Evolutionary conservation across 306 rosid species (phyloP).

Genomic region (Cicer yamashitae): DNA sequence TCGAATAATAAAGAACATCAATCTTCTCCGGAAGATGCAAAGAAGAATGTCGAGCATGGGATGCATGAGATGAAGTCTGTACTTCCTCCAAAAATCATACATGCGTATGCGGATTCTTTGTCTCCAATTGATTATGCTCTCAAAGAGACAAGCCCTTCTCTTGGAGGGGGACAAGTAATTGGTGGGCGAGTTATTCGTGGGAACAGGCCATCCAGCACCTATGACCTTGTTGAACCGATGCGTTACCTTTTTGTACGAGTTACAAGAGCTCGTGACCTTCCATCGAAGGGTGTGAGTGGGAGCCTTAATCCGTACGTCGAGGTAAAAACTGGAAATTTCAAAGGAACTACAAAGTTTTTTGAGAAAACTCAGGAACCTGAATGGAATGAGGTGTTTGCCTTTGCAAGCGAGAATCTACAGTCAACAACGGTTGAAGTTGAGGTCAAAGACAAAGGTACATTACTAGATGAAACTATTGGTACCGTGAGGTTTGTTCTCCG

Average conservation of each 20-base stretch:
- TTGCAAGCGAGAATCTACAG: constrained; percentile 73
- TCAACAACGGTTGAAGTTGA: constrained; percentile 65
- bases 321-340: constrained; percentile 86
- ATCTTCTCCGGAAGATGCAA: constrained; percentile 45
- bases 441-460: constrained; percentile 75
- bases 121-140: constrained; percentile 67
- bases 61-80: constrained; percentile 65
- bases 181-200: constrained; percentile 73
- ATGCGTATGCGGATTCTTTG: constrained; percentile 54
- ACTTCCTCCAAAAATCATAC: constrained; percentile 47
- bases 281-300: constrained; percentile 72
- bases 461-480: constrained; percentile 71
- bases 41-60: constrained; percentile 53
- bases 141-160: constrained; percentile 91
- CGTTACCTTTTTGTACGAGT: constrained; percentile 83
- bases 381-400: constrained; percentile 97
- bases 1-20: constrained; percentile 43
- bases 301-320: constrained; percentile 89
- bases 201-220: constrained; percentile 60
- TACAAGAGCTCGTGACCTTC: constrained; percentile 88
- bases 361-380: constrained; percentile 83
- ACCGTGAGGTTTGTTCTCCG: constrained; percentile 64
- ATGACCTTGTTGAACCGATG: constrained; percentile 92
- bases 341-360: constrained; percentile 70
- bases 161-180: constrained; percentile 85